Base-by-base conservation (phyloP, 2,329 filamentous ascomycete genomes). In the Rhexocercosporidium sp. region DNA sequence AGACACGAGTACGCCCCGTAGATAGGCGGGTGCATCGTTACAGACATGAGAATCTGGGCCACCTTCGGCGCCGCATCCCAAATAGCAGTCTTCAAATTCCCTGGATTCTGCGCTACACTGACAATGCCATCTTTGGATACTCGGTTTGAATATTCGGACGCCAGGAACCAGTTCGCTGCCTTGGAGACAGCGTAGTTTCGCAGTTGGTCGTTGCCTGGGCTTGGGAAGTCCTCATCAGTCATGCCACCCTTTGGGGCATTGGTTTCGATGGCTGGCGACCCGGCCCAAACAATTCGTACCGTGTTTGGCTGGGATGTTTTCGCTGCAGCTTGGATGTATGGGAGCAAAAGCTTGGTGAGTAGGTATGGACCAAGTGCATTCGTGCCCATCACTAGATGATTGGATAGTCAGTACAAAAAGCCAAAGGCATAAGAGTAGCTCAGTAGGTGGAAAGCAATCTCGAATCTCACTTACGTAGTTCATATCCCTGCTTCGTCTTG, bases 271-370 rank as follows among this genome's bases (percentile, higher is more conserved):
- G 56, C 46, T 29, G 64, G 64, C 1, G 64, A 66, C 1, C 18
- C 59, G 16, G 57, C 51, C 49, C 59, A 66, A 6, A 62, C 51
- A 7, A 66, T 59, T 16, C 64, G 57, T 1, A 62, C 59, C 0
- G 31, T 39, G 59, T 66, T 57, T 49, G 25, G 59, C 8, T 60
- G 65, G 3, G 51, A 63, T 22, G 27, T 57, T 18, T 64, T 51
- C 6, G 62, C 62, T 1, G 67, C 65, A 18, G n/a, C 22, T 22
- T 41, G 46, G 37, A 68, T 39, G n/a, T 62, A 54, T 27, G 79
- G 74, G 18, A 81, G 81, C n/a, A 87, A 77, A 16, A 67, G 61
- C 27, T 68, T 56, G 12, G 68, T 71, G 27, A 69, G 29, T 1
- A 70, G 64, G 9, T 66, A 70, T 3, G 69, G 60, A 3, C 51